A percentile compares a stretch with the other conserved stretches of the same genome.
Evolutionary conservation across 73 alveolate species (phyloP).

Genomic region (Paramecium octaurelia): DNA sequence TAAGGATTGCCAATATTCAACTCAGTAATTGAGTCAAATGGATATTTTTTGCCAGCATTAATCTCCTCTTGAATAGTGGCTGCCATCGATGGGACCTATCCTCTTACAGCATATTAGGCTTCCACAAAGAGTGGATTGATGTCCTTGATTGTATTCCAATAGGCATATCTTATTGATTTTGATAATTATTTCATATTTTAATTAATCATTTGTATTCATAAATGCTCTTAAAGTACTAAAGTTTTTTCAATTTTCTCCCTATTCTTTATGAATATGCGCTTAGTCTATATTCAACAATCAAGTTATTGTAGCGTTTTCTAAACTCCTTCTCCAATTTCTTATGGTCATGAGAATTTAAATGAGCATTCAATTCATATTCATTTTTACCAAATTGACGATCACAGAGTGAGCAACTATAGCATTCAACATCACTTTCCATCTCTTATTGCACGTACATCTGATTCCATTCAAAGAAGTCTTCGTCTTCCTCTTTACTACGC

Average conservation of each 20-base stretch:
- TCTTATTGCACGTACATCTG: not conserved
- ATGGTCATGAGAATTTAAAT: not conserved
- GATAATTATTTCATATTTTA: constrained; percentile 24
- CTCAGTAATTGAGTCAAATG: constrained; percentile 29
- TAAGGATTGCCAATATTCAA: constrained; percentile 45
- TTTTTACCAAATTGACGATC: not conserved
- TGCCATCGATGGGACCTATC: not conserved
- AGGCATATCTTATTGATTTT: not conserved
- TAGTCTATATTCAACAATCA: not conserved
- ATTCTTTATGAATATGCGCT: not conserved
- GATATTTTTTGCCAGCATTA: not conserved
- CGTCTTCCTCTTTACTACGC: not conserved
- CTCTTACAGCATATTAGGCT: constrained; percentile 43
- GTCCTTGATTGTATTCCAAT: not conserved
- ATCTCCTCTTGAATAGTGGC: not conserved
- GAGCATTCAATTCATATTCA: constrained; percentile 27
- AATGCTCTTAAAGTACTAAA: not conserved
- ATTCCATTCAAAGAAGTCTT: constrained; percentile 17
- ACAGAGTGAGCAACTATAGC: constrained; percentile 8
- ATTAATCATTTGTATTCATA: constrained; percentile 13
- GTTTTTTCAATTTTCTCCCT: not conserved
- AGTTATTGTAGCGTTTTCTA: not conserved
- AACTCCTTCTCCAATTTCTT: not conserved
- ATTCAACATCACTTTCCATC: not conserved
- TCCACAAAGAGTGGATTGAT: not conserved